A percentile compares a stretch with the other conserved stretches of the same genome.
Evolutionary conservation across 1,284 basidiomycete genomes (phyloP).

Genomic region (Pseudozyma hubeiensis): DNA sequence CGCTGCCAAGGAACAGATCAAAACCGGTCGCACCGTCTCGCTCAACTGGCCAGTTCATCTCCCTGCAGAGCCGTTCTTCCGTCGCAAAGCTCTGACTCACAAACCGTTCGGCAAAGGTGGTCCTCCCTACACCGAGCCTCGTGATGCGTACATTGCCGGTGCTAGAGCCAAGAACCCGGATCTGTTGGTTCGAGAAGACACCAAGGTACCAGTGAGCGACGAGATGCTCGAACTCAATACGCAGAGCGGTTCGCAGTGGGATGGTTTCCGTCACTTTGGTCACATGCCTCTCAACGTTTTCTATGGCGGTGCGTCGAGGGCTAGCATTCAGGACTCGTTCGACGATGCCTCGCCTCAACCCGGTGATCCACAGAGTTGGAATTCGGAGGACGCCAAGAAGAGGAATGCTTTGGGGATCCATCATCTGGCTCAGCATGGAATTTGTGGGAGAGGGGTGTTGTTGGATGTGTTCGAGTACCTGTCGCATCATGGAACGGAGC

Average conservation of each 20-base stretch:
- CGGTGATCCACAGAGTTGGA: conserved; percentile 26
- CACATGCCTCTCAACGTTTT: conserved; percentile 55
- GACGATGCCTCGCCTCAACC: conserved; percentile 24
- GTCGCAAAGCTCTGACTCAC: conserved; percentile 45
- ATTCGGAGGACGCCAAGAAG: conserved; percentile 24
- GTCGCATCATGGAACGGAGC: conserved; percentile 28
- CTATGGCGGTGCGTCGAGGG: conserved; percentile 53
- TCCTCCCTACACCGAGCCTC: conserved; percentile 18
- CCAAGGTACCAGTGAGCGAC: conserved; percentile 46
- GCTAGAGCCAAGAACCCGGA: conserved; percentile 19
- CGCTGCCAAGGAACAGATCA: conserved; percentile 76
- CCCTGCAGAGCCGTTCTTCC: conserved; percentile 56
- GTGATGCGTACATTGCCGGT: conserved; percentile 31
- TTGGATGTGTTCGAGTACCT: conserved; percentile 73
- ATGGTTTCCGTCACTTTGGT: conserved; percentile 72
- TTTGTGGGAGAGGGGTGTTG: conserved; percentile 78
- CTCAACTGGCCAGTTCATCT: conserved; percentile 62
- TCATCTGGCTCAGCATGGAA: conserved; percentile 76
- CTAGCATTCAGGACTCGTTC: conserved; percentile 49
- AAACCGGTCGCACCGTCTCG: conserved; percentile 56
- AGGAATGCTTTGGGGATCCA: conserved; percentile 52
- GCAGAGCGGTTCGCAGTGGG: conserved; percentile 81
- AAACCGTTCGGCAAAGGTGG: conserved; percentile 45
- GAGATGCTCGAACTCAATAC: conserved; percentile 74
- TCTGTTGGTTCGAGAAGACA: conserved; percentile 25